These are phyloP conservation scores for Linnemannia hyalina DNA, from an alignment of 192 early-diverging fungal genomes.

Conservation along the genomic window DNA sequence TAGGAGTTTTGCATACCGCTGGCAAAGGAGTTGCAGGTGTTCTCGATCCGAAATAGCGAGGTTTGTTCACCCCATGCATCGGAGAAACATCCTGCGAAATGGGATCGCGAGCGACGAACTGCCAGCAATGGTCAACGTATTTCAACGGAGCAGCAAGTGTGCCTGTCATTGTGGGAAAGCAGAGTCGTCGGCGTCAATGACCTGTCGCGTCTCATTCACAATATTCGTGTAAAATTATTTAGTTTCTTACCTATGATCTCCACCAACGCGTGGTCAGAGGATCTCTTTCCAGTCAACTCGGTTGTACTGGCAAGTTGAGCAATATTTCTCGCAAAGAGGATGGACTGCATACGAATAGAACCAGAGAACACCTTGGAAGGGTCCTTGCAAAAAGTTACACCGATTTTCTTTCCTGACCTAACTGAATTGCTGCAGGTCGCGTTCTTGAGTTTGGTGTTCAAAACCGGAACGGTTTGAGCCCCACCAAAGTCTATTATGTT, in stretches of 20 bases:
- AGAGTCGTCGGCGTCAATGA: not conserved
- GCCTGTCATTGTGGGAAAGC: not conserved
- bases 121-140: conserved; percentile 25
- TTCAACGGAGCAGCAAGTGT: conserved; percentile 8
- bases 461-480: not conserved
- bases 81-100: conserved; percentile 15
- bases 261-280: conserved; percentile 11
- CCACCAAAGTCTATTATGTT: too few species aligned
- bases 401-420: not conserved
- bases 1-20: not conserved
- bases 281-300: not conserved
- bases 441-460: too few species aligned
- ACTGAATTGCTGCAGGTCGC: not conserved
- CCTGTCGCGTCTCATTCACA: not conserved
- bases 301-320: not conserved
- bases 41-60: not conserved
- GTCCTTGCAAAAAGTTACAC: not conserved
- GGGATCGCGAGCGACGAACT: conserved; percentile 21
- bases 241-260: conserved; percentile 28
- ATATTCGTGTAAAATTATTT: not conserved
- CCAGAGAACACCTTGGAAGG: conserved; percentile 15
- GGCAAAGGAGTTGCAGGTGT: not conserved
- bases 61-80: not conserved
- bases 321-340: conserved; percentile 15
- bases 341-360: conserved; percentile 13